These are phyloP conservation scores for Ascodesmis nigricans DNA, from an alignment of 495 filamentous ascomycete genomes.

Conservation along the genomic window DNA sequence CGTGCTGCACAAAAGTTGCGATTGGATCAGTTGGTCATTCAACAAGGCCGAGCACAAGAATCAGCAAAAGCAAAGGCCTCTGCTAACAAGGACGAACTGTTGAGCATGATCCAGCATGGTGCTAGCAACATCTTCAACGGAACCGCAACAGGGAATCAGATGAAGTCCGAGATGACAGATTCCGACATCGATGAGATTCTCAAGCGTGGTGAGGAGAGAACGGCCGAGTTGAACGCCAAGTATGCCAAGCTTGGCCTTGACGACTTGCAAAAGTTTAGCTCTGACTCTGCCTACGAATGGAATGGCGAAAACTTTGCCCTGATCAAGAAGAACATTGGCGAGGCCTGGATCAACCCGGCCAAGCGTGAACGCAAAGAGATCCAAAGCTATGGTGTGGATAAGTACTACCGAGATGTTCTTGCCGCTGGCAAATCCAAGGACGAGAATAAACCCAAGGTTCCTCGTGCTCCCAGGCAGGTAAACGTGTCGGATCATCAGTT, in stretches of 20 bases:
- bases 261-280: slow-evolving; percentile 92
- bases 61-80: slow-evolving; percentile 60
- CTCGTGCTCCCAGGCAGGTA: slow-evolving; percentile 81
- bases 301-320: slow-evolving; percentile 85
- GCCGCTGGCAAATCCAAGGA: slow-evolving; percentile 58
- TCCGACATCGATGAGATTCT: slow-evolving; percentile 81
- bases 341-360: slow-evolving; percentile 95
- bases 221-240: slow-evolving; percentile 67
- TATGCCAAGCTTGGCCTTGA: slow-evolving; percentile 98
- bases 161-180: slow-evolving; percentile 41
- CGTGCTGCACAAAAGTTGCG: slow-evolving; percentile 93
- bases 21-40: slow-evolving; percentile 96
- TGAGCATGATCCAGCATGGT: slow-evolving; percentile 97
- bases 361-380: slow-evolving; percentile 98
- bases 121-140: slow-evolving; percentile 78
- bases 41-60: slow-evolving; percentile 89
- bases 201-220: slow-evolving; percentile 67
- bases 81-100: slow-evolving; percentile 83
- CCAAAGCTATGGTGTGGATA: slow-evolving; percentile 95
- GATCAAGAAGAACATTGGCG: slow-evolving; percentile 70
- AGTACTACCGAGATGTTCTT: slow-evolving; percentile 88
- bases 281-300: slow-evolving; percentile 95
- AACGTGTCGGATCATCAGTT: slow-evolving; percentile 93
- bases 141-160: slow-evolving; percentile 24
- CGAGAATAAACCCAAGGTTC: slow-evolving; percentile 85